These are phyloP conservation scores for Hypoxylon cercidicola DNA, from an alignment of 495 filamentous ascomycete genomes.

Conservation along the genomic window DNA sequence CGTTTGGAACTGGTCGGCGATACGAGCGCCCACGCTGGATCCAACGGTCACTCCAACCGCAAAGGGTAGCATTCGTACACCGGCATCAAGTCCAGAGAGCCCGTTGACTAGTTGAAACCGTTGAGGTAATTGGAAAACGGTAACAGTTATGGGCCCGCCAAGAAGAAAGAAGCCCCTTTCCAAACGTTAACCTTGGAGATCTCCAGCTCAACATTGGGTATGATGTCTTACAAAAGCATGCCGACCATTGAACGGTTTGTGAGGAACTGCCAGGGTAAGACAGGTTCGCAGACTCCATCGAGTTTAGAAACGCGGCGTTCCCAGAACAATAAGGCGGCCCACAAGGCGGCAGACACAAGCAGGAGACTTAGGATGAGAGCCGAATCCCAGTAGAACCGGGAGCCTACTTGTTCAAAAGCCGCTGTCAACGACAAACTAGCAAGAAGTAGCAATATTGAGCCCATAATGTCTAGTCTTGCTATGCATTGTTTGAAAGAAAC, in stretches of 20 bases:
- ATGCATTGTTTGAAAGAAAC: too few relatives aligned
- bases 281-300: conserved; percentile 15
- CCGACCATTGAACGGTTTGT: conserved; percentile 24
- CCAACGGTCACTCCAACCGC: conserved; percentile 47
- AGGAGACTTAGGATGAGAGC: conserved; percentile 38
- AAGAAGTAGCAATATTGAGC: conserved; percentile 32
- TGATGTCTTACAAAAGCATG: conserved; percentile 30
- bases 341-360: background rate
- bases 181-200: too few relatives aligned
- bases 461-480: conserved; percentile 24
- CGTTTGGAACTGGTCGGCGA: conserved; percentile 38
- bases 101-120: conserved; percentile 58
- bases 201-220: too few relatives aligned
- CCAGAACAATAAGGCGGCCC: conserved; percentile 5
- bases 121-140: conserved; percentile 58
- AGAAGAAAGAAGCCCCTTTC: conserved; percentile 11
- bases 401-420: conserved; percentile 45
- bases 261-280: conserved; percentile 38
- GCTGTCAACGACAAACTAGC: conserved; percentile 34
- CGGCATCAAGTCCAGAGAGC: conserved; percentile 50
- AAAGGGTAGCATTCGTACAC: conserved; percentile 60
- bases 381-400: conserved; percentile 38
- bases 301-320: conserved; percentile 17
- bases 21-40: conserved; percentile 43
- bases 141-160: conserved; percentile 33